These are phyloP conservation scores for Myriosclerotinia curreyana DNA, from an alignment of 2,329 filamentous ascomycete species.

Conservation along the genomic window DNA sequence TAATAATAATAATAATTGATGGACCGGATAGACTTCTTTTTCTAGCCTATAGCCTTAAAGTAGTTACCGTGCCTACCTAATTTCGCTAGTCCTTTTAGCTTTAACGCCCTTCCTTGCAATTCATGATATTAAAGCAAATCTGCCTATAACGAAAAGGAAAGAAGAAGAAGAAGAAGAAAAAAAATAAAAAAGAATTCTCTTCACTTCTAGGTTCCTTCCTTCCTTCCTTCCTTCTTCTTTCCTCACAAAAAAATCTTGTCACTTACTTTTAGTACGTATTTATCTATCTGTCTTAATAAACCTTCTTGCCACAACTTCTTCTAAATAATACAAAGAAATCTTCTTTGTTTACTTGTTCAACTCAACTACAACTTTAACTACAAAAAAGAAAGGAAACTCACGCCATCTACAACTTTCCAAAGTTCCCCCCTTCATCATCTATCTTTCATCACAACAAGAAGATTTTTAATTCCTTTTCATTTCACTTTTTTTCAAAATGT, in stretches of 20 bases:
- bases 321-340: slow-evolving; percentile 2
- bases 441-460: slow-evolving; percentile 24
- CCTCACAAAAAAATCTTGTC: neutral
- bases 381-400: slow-evolving; percentile 23
- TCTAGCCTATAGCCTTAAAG: slow-evolving; percentile 9
- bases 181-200: slow-evolving; percentile 23
- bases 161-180: no score
- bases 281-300: slow-evolving; percentile 9
- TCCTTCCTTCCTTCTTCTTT: slow-evolving; percentile 15
- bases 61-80: slow-evolving; percentile 19
- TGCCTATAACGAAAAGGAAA: slow-evolving; percentile 12
- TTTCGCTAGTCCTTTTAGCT: slow-evolving; percentile 20
- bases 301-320: slow-evolving; percentile 14
- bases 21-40: neutral
- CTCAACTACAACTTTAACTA: no score
- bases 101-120: slow-evolving; percentile 27
- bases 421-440: slow-evolving; percentile 26
- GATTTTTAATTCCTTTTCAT: slow-evolving; percentile 24
- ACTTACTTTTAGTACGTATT: slow-evolving; percentile 2
- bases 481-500: slow-evolving; percentile 40
- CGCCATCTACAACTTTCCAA: slow-evolving; percentile 29
- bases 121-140: slow-evolving; percentile 19
- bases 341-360: slow-evolving; percentile 15
- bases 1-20: no score
- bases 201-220: slow-evolving; percentile 5